Conservation (phyloP, 768 basidiomycete species). For the Hebeloma cylindrosporum region DNA sequence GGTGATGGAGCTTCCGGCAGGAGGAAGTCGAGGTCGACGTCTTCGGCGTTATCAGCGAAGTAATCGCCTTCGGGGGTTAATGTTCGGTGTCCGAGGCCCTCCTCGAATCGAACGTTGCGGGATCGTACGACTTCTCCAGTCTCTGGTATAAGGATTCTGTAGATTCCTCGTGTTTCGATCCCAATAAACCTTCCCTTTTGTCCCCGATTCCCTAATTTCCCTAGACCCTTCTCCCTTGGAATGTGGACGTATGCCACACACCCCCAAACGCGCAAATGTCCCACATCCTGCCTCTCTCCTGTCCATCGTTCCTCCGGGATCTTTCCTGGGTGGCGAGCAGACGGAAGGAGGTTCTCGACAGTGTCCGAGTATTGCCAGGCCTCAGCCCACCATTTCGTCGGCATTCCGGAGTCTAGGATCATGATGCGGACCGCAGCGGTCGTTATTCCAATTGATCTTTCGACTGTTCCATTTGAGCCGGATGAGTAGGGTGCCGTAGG, state of each 20-base stretch:
- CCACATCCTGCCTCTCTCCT: conserved; percentile 12
- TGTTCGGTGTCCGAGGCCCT: conserved; percentile 16
- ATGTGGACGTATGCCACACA: conserved; percentile 21
- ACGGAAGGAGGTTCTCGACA: conserved; percentile 13
- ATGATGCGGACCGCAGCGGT: conserved; percentile 1
- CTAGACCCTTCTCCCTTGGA: conserved; percentile 13
- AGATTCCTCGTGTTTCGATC: conserved; percentile 20
- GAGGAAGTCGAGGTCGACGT: not conserved
- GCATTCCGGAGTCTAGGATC: conserved; percentile 2
- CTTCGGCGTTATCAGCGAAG: not conserved
- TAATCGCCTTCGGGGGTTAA: not conserved
- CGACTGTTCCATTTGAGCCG: conserved; percentile 4
- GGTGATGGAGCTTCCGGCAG: too few relatives aligned
- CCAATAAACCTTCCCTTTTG: conserved; percentile 23
- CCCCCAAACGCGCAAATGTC: conserved; percentile 10
- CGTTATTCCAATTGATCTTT: conserved; percentile 1
- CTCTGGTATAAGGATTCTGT: conserved; percentile 18
- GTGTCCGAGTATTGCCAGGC: conserved; percentile 4
- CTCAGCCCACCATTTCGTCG: conserved; percentile 11
- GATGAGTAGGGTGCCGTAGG: conserved; percentile 8
- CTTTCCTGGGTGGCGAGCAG: conserved; percentile 7
- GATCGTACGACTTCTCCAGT: conserved; percentile 14
- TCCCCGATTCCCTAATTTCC: conserved; percentile 15
- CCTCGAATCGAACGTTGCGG: conserved; percentile 27
- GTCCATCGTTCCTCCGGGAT: conserved; percentile 19